Evolutionary conservation across 1,284 basidiomycete species (phyloP), one percentile per base, ranked within the genome.

Genomic region (Hemileia vastatrix): DNA sequence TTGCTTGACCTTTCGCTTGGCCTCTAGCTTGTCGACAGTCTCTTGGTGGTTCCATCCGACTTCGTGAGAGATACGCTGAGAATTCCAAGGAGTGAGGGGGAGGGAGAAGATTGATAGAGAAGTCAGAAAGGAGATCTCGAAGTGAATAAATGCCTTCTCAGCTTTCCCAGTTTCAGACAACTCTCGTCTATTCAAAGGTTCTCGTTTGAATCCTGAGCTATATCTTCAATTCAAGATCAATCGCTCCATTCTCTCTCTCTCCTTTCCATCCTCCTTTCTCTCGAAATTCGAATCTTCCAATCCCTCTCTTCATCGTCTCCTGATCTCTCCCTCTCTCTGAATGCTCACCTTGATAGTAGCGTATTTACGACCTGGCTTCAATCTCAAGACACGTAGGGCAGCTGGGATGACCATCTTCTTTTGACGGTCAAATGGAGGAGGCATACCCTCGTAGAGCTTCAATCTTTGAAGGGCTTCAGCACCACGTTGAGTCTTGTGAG

Each of bases 341-440:
- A 15, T 40, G 8, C 36, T 40, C 36, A 40, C 36, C 36, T 75
- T 73, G 67, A 75, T 67, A 49, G 72, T 74, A 49, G 72, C 71
- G 70, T 71, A 75, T 70, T 75, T 75, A 66, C 73, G 73, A 55
- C 73, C 73, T 50, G 72, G 72, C 73, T 73, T 74, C 47, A 75
- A 70, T 49, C 73, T 72, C 57, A 75, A 72, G 56, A 74, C 72
- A 57, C 73, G 73, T 50, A 75, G 72, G 52, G 73, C 73, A 49
- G 70, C 72, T 52, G 73, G 73, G 64, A 75, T 72, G 66, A 75
- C 73, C 65, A 74, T 67, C 71, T 73, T 73, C 72, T 75, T 75
- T 70, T 74, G 68, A 64, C 73, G 72, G 70, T 75, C 73, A 65
- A 66, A 73, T 15, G 72, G 72, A 57, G 72, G 72, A 33, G 73